Base-by-base conservation (phyloP, 768 basidiomycete species). In the Trametes cingulata region DNA sequence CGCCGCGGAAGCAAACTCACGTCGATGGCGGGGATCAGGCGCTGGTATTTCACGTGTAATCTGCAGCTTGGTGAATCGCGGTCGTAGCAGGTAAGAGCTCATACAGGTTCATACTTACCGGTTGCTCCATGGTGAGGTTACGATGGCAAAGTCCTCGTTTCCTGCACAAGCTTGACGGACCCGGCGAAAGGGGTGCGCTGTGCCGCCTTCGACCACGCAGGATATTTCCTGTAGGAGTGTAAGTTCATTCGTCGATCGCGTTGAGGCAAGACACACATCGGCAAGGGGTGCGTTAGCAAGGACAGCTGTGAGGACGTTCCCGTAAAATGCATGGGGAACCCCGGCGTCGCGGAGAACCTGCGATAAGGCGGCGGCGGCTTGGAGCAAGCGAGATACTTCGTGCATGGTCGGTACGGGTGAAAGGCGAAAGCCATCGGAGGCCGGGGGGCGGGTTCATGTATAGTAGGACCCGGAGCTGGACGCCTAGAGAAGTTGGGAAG, bases 111-210 rank as follows among this genome's bases (percentile, higher is more conserved):
- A 29, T 45, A 67, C 76, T 57, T 71, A 90, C 91, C 92, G 82
- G 68, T 91, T 90, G 56, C 86, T 91, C 91, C 91, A 93, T n/a
- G 91, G 86, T 0, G 91, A 90, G 65, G 86, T 81, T 13, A 82
- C 86, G 20, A 81, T 79, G 9, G 85, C 81, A 65, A 91, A 83
- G 67, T 87, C 82, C 35, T 84, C 80, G 68, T 77, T 85, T 27
- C 82, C 83, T 29, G 84, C 74, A 53, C 90, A 70, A 13, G 91
- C 90, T 64, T 92, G 88, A 57, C 91, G 85, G 46, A 91, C 88
- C 58, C 87, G 84, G 59, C 90, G 84, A 71, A 93, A 94, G 0
- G 90, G 87, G 71, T 93, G 81, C 42, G 75, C 72, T 36, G 82
- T 73, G n/a, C 86, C 84, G 46, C 85, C 85, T 73, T 93, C 87